Evolutionary conservation across 805 yeast genomes (phyloP), one percentile per base, ranked within the genome.

Genomic region (Saccharomycopsis sp.): DNA sequence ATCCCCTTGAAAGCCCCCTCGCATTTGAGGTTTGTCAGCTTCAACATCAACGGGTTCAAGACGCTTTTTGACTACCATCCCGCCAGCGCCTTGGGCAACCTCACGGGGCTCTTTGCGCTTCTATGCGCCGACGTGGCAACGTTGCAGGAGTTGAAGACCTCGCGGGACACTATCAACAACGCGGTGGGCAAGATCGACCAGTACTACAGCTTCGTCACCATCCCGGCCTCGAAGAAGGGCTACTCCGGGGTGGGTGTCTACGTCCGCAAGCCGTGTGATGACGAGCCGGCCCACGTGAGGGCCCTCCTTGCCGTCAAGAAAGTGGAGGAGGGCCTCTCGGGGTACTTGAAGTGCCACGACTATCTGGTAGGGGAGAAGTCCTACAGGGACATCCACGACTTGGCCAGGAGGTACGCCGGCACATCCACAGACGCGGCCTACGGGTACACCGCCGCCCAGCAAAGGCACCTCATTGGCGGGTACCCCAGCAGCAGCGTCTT

Each of bases 321-420:
- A 48, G 96, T 88, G 0, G 97, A 92, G 55, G 95, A 89, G 58
- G 98, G 98, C 0, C 64, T 92, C 5, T 81, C 96, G 0, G 98
- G 97, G 0, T 60, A 63, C 45, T 54, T 76, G 21, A 50, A 50
- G 22, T 44, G 48, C 30, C 21, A 34, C 16, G 50, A 47, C 20
- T 40, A 36, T 21, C 31, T 20, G 9, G 10, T n/a, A 4, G 36
- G 27, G 12, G 22, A 13, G 4, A 43, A 43, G 21, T n/a, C 41
- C 3, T 41, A 41, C 17, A 41, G 36, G 16, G 48, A 47, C 19
- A 26, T 43, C 7, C 31, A 30, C 42, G 48, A 30, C 39, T 48
- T 36, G 43, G 46, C 19, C 50, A 48, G 37, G 25, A 30, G 34
- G 38, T 36, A 30, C 45, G 48, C 31, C 19, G 36, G 16, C 13